Evolutionary conservation across 2,329 filamentous ascomycete species (phyloP).

Genomic region (Paecilomyces sp.): DNA sequence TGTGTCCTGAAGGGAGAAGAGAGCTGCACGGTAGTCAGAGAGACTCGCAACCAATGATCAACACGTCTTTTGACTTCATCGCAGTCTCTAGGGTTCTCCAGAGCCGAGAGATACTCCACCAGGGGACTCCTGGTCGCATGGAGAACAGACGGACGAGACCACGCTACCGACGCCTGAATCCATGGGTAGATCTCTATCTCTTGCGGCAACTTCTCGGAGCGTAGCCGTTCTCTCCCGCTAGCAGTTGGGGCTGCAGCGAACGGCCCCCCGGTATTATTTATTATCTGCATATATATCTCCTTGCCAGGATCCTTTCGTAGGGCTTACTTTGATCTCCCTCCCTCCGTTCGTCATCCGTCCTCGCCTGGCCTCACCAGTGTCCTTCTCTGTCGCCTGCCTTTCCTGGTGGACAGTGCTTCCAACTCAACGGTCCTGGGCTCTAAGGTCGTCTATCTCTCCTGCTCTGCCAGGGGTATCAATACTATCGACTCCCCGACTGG

Average conservation of each 20-base stretch:
- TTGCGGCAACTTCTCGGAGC: neutral
- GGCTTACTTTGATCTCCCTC: neutral
- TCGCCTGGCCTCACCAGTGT: neutral
- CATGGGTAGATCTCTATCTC: neutral
- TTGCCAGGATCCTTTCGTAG: neutral
- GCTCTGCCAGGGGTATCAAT: neutral
- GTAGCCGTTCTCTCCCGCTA: neutral
- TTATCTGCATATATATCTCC: slow-evolving; percentile 1
- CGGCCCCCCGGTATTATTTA: neutral
- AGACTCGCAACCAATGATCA: neutral
- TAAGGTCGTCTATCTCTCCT: neutral
- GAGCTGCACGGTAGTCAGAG: neutral
- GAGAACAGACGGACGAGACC: neutral
- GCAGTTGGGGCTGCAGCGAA: neutral
- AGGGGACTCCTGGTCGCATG: neutral
- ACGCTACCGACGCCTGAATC: neutral
- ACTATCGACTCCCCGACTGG: neutral
- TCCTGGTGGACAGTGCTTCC: neutral
- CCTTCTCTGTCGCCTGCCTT: neutral
- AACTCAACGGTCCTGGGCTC: neutral
- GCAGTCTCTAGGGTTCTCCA: neutral
- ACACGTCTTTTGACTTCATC: neutral
- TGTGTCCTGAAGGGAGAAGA: neutral
- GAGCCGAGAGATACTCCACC: neutral
- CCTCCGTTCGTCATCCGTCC: neutral